A percentile compares a stretch with the other conserved stretches of the same genome.
These are phyloP conservation scores for Papiliotrema laurentii DNA, from an alignment of 1,284 basidiomycete species.

Conservation along the genomic window DNA sequence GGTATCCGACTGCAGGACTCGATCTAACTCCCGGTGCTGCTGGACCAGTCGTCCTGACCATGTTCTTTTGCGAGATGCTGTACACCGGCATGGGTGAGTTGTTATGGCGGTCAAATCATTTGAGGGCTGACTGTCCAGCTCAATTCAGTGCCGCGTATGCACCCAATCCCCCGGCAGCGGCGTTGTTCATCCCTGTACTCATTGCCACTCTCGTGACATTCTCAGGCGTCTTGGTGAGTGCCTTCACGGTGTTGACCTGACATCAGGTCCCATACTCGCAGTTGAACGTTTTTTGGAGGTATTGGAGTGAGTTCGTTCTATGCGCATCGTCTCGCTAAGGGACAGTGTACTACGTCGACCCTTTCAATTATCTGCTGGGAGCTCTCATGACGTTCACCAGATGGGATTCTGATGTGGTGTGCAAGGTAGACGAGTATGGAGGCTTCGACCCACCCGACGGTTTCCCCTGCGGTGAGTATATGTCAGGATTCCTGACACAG, in stretches of 20 bases:
- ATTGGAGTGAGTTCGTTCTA: constrained; percentile 3
- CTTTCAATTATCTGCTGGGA: constrained; percentile 36
- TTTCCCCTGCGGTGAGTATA: constrained; percentile 39
- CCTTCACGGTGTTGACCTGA: background rate
- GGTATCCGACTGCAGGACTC: constrained; percentile 31
- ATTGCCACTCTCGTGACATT: constrained; percentile 26
- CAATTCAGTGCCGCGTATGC: constrained; percentile 32
- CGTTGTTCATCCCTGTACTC: constrained; percentile 26
- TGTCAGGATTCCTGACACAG: constrained; percentile 19
- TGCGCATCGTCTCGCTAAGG: too few relatives aligned
- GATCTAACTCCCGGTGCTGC: constrained; percentile 22
- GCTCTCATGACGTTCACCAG: constrained; percentile 26
- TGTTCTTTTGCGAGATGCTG: constrained; percentile 44
- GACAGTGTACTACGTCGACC: constrained; percentile 33
- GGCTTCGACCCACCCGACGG: constrained; percentile 38
- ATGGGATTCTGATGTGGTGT: constrained; percentile 32
- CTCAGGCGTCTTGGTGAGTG: constrained; percentile 22
- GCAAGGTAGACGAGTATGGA: constrained; percentile 34
- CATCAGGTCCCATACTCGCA: constrained; percentile 19
- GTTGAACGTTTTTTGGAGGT: constrained; percentile 31
- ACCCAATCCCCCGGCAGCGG: constrained; percentile 35
- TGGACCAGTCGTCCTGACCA: constrained; percentile 40
- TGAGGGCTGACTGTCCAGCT: too few relatives aligned
- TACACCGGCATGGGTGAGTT: constrained; percentile 42
- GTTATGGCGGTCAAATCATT: constrained; percentile 51